Evolutionary conservation across 1,139 yeast genomes (phyloP), one percentile per base, ranked within the genome.

Genomic region (Yamadazyma taylorii): DNA sequence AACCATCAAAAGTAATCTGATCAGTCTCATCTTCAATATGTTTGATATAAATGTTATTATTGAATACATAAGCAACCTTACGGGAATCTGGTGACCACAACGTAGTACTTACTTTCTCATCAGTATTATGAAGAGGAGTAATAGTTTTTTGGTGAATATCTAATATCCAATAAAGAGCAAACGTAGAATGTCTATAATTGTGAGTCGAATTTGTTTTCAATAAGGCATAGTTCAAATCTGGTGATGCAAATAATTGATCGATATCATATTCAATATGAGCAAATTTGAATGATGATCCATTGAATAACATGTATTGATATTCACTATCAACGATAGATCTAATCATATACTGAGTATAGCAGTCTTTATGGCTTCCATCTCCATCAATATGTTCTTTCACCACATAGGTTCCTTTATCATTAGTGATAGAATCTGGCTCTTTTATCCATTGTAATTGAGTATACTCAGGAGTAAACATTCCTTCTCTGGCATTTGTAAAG

Each of bases 141-240:
- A 69, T 51, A 5, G 47, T 24, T 21, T 55, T 53, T 3, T 42
- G 38, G 1, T 48, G 47, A 19, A 70, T 58, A 38, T 67, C 58
- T 37, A 62, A 58, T 5, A 70, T 38, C 88, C 94, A 90, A 58
- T 79, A 88, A 24, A 66, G 50, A 0, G 85, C 84, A 36, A 66
- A 66, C 1, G 81, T 65, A 2, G 97, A 90, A 55, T 89, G 92
- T 46, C 98, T 73, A 79, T 86, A 90, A 49, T 78, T 75, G 35
- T 70, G 65, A 23, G 69, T 63, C 10, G 67, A 53, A 49, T 86
- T 73, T 0, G 87, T 73, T 32, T 59, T 72, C 27, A 85, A 59
- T 24, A 84, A 51, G 0, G 85, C 84, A 45, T 61, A 65, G 27
- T 64, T 56, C 52, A 84, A 67, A 58, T 84, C 76, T 21, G 89